Percentiles rank a stretch among this genome's conserved stretches.
phyloP scores from a whole-genome alignment of 768 basidiomycete species.

The Phylloporus sp. region DNA sequence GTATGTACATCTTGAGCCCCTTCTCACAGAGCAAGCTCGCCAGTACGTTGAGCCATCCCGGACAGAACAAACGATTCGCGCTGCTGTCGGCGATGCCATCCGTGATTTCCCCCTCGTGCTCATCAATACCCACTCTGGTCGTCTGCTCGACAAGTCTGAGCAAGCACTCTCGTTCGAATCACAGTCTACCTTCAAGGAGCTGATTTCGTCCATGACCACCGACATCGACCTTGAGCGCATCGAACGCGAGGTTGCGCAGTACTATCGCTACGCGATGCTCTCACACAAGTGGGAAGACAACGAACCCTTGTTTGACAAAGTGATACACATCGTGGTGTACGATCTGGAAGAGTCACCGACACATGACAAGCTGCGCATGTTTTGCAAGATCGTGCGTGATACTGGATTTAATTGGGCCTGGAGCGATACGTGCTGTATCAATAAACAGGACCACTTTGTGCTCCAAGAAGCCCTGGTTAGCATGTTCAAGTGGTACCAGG shows the following conservation, averaged over 20 bases:
- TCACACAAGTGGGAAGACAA: conserved; percentile 6
- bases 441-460: not conserved
- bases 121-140: not conserved
- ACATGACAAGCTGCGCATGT: conserved; percentile 3
- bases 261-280: conserved; percentile 3
- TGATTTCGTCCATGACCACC: not conserved
- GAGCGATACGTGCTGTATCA: conserved; percentile 9
- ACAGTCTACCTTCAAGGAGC: not conserved
- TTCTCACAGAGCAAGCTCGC: not conserved
- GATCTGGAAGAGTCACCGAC: not conserved
- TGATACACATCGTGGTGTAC: not conserved
- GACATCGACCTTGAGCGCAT: not conserved
- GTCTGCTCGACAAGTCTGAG: not conserved
- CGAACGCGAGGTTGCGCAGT: not conserved
- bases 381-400: conserved; percentile 4
- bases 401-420: conserved; percentile 4
- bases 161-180: not conserved
- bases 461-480: conserved; percentile 2
- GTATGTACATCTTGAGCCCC: not conserved
- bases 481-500: conserved; percentile 11
- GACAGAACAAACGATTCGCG: not conserved
- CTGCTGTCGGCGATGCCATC: not conserved
- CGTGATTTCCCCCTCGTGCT: not conserved
- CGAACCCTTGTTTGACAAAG: not conserved
- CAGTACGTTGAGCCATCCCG: not conserved